Evolutionary conservation across 106 monocot species (phyloP).

Genomic region (Platanthera zijinensis): DNA sequence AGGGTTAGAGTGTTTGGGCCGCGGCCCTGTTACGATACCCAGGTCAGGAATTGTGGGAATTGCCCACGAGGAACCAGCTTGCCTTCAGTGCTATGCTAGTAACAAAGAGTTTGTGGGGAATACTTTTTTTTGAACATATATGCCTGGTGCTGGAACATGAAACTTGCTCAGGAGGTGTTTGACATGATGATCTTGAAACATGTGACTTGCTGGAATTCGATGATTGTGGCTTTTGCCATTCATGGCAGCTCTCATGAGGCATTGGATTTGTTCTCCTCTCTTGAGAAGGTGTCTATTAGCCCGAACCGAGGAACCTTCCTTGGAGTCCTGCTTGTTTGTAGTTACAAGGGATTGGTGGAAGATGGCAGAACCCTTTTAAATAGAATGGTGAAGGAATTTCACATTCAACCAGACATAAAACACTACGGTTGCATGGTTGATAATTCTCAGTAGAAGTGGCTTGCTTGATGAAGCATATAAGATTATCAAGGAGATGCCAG

Average conservation of each 20-base stretch:
- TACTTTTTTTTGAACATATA: constrained; percentile 64
- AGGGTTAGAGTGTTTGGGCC: too few species aligned
- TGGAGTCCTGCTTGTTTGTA: constrained; percentile 54
- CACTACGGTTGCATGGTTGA: constrained; percentile 86
- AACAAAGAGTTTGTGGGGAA: constrained; percentile 34
- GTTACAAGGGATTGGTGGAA: constrained; percentile 48
- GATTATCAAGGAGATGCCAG: constrained; percentile 47
- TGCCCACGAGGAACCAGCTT: too few species aligned
- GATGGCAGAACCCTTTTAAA: constrained; percentile 41
- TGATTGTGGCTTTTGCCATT: constrained; percentile 57
- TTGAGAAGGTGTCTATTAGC: constrained; percentile 29
- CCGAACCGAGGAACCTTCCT: constrained; percentile 57
- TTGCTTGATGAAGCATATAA: constrained; percentile 42
- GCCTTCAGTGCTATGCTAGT: too few species aligned
- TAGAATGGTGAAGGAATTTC: constrained; percentile 38
- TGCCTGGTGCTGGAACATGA: constrained; percentile 51
- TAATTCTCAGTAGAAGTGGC: constrained; percentile 45
- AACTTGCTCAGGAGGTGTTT: constrained; percentile 40
- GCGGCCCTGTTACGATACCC: too few species aligned
- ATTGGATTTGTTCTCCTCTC: constrained; percentile 43
- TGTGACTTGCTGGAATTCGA: constrained; percentile 65
- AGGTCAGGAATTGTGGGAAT: too few species aligned
- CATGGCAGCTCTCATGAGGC: constrained; percentile 46
- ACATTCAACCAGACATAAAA: constrained; percentile 52
- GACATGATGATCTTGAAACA: constrained; percentile 56